A percentile compares a stretch with the other conserved stretches of the same genome.
These are phyloP conservation scores for Triticum timopheevii DNA, from an alignment of 176 grass and related monocot species.

Conservation along the genomic window DNA sequence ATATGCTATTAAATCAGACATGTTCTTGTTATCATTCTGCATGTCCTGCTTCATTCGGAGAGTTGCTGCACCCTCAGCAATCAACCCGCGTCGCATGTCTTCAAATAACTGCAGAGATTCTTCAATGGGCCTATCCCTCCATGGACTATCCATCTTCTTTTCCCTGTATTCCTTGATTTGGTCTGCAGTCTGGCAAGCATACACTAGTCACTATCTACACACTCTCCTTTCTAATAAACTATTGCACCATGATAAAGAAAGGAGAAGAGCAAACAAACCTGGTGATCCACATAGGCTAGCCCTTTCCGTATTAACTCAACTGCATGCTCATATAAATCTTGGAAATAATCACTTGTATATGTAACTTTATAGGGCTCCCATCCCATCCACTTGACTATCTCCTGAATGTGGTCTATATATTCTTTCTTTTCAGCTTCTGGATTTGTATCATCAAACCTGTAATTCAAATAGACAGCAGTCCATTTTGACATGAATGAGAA, in stretches of 20 bases:
- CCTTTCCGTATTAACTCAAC: slow-evolving; percentile 87
- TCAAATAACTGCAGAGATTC: slow-evolving; percentile 91
- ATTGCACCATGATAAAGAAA: slow-evolving; percentile 13
- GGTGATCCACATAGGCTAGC: slow-evolving; percentile 96
- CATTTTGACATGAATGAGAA: not conserved
- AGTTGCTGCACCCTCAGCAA: slow-evolving; percentile 83
- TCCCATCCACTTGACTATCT: slow-evolving; percentile 91
- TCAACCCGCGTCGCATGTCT: slow-evolving; percentile 83
- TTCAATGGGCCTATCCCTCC: slow-evolving; percentile 85
- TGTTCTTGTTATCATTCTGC: slow-evolving; percentile 99
- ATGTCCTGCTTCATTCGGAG: slow-evolving; percentile 98
- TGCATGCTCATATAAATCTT: slow-evolving; percentile 84
- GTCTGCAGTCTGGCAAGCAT: slow-evolving; percentile 65
- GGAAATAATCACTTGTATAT: slow-evolving; percentile 97
- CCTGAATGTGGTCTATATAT: slow-evolving; percentile 95
- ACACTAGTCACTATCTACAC: slow-evolving; percentile 20
- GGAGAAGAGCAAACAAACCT: slow-evolving; percentile 48
- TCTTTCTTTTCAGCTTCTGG: slow-evolving; percentile 98
- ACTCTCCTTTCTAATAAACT: not conserved
- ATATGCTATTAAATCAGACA: slow-evolving; percentile 97
- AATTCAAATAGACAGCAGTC: slow-evolving; percentile 24
- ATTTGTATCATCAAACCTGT: slow-evolving; percentile 98
- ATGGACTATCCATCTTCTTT: slow-evolving; percentile 94
- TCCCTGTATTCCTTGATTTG: slow-evolving; percentile 97
- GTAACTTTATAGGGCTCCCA: slow-evolving; percentile 98